Base-by-base conservation (phyloP, 352 stramenopile species). In the Globisporangium viniferum region DNA sequence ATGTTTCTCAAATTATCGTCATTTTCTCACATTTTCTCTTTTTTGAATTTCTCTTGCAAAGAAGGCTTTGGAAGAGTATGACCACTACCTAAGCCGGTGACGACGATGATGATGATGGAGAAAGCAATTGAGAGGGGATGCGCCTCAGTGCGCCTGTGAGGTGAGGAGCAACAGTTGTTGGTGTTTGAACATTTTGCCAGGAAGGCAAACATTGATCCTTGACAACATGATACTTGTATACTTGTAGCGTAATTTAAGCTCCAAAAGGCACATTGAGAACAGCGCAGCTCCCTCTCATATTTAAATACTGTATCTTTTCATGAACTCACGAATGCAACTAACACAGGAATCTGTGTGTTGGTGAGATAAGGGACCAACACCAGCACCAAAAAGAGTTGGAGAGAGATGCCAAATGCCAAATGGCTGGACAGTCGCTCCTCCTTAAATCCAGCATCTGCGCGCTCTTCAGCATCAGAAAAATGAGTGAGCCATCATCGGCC, bases 291-390 rank as follows among this genome's bases (percentile, higher is more conserved):
- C 39, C 39, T 20, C 12, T 46, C 39, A 46, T 46, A 46, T 3
- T 46, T 46, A 18, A 46, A 46, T 46, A 46, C 12, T 5, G 39
- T 20, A 20, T 20, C 7, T 18, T 46, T 41, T 46, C 39, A 20
- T 7, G 12, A 46, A 14, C 39, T 20, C 39, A 20, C 39, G 12
- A 46, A 46, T 46, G 39, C 39, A 46, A 15, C 39, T 46, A 20
- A 46, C 39, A 20, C 39, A 46, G 12, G 39, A 15, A 20, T 14
- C 6, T 20, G 39, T 46, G 39, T 46, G 39, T 7, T 2, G 39
- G 20, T 46, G 39, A 46, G 39, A 46, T 46, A 46, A 46, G 51
- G 48, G 51, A 27, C 51, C 51, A 57, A 33, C 51, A 57, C 51
- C 22, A 57, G 39, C 14, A 46, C 12, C 39, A 46, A 46, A 46